Percentiles rank a stretch among this genome's conserved stretches.
These are phyloP conservation scores for Fusarium stilboides DNA, from an alignment of 2,329 filamentous ascomycete species.

Conservation along the genomic window DNA sequence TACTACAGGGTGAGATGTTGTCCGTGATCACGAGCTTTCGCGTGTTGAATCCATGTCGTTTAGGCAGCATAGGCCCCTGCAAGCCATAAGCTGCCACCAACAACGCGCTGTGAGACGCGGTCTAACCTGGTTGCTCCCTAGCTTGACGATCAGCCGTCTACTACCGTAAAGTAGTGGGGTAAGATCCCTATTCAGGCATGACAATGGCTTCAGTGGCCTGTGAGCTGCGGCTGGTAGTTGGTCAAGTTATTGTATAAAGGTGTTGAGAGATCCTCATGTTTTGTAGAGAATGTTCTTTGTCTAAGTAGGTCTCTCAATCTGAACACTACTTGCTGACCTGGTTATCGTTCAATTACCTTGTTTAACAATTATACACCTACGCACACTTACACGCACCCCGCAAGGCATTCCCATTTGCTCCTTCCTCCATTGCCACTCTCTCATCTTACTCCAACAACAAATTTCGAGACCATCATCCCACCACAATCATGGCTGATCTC, in stretches of 20 bases:
- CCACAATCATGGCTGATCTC: constrained; percentile 54
- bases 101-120: constrained; percentile 31
- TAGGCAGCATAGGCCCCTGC: constrained; percentile 47
- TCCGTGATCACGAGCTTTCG: constrained; percentile 48
- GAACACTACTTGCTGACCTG: background rate
- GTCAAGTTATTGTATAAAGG: constrained; percentile 41
- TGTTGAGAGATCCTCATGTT: constrained; percentile 14
- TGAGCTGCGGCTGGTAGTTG: background rate
- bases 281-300: background rate
- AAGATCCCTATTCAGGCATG: background rate
- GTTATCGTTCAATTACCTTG: background rate
- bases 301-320: background rate
- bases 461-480: background rate
- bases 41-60: constrained; percentile 31
- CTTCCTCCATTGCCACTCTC: constrained; percentile 2
- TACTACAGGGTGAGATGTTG: background rate
- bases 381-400: too few relatives aligned
- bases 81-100: constrained; percentile 16
- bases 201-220: constrained; percentile 36
- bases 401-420: constrained; percentile 3
- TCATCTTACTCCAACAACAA: background rate
- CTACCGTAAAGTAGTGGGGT: constrained; percentile 22
- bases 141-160: constrained; percentile 3
- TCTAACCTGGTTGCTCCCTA: constrained; percentile 26
- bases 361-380: too few relatives aligned